Conservation (phyloP, 768 basidiomycete genomes). For the Omphalotus guepiniiformis region DNA sequence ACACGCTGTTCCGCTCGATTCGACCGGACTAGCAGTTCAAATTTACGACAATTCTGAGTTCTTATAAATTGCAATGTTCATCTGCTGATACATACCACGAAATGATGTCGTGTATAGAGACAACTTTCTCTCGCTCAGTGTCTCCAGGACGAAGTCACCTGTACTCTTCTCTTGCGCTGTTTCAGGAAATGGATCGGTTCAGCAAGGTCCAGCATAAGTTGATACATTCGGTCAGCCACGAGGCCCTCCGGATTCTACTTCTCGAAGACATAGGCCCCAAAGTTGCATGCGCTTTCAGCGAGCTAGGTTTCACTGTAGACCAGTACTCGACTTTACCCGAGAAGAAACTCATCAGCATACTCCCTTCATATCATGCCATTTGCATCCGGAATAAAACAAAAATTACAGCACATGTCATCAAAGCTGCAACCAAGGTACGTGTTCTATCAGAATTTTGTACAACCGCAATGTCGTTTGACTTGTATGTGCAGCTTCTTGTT, state of each 20-base stretch:
- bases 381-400: slow-evolving; percentile 98
- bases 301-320: slow-evolving; percentile 89
- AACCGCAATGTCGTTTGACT: background rate
- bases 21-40: no score
- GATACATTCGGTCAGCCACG: slow-evolving; percentile 80
- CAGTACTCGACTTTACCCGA: slow-evolving; percentile 85
- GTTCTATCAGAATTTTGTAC: background rate
- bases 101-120: no score
- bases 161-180: no score
- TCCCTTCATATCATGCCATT: slow-evolving; percentile 84
- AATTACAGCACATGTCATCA: slow-evolving; percentile 86
- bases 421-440: slow-evolving; percentile 78
- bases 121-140: no score
- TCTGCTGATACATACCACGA: no score
- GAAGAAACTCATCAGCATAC: slow-evolving; percentile 86
- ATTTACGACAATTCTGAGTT: no score
- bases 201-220: slow-evolving; percentile 71
- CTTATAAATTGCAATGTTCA: no score
- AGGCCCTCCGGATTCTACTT: slow-evolving; percentile 74
- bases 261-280: slow-evolving; percentile 95
- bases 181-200: no score
- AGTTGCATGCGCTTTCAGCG: slow-evolving; percentile 74
- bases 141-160: no score
- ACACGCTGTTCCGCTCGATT: no score
- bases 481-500: slow-evolving; percentile 67